phyloP scores from a whole-genome alignment of 352 stramenopile species.

The Phytophthora multivora region DNA sequence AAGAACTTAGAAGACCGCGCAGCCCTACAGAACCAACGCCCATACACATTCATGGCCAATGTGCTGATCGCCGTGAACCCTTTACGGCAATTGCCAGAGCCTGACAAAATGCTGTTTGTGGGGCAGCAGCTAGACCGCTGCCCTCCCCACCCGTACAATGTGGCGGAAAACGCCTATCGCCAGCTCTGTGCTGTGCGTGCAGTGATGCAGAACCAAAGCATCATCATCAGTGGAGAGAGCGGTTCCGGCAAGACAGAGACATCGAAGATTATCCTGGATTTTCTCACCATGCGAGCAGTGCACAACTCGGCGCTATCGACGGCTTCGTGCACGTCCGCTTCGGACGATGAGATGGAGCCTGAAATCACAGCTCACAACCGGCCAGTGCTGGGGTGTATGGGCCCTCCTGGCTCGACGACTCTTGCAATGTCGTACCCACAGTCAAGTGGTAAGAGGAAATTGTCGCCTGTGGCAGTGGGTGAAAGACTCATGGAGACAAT shows the following conservation, averaged over 20 bases:
- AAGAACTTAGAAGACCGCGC: slow-evolving; percentile 90
- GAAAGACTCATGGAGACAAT: slow-evolving; percentile 88
- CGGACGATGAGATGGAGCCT: slow-evolving; percentile 67
- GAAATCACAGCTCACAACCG: slow-evolving; percentile 53
- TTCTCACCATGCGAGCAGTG: slow-evolving; percentile 76
- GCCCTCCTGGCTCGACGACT: slow-evolving; percentile 51
- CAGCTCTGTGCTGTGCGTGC: slow-evolving; percentile 81
- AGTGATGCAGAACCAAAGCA: slow-evolving; percentile 93
- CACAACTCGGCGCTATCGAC: slow-evolving; percentile 53
- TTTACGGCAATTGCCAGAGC: slow-evolving; percentile 71
- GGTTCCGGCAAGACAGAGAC: slow-evolving; percentile 96
- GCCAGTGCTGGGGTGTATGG: slow-evolving; percentile 30
- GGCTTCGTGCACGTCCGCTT: slow-evolving; percentile 47
- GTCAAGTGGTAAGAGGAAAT: slow-evolving; percentile 55
- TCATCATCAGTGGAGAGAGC: slow-evolving; percentile 94
- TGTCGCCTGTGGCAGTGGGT: slow-evolving; percentile 71
- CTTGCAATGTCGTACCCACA: slow-evolving; percentile 77
- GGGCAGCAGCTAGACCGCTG: slow-evolving; percentile 70
- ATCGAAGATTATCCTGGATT: slow-evolving; percentile 93
- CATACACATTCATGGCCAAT: slow-evolving; percentile 91
- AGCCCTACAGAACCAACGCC: slow-evolving; percentile 68
- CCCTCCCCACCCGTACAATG: slow-evolving; percentile 84
- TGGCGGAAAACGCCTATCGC: slow-evolving; percentile 84
- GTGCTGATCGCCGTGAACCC: slow-evolving; percentile 88
- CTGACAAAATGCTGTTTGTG: slow-evolving; percentile 74